Conservation (phyloP, 345 rosid species). For the Aegle marmelos region DNA sequence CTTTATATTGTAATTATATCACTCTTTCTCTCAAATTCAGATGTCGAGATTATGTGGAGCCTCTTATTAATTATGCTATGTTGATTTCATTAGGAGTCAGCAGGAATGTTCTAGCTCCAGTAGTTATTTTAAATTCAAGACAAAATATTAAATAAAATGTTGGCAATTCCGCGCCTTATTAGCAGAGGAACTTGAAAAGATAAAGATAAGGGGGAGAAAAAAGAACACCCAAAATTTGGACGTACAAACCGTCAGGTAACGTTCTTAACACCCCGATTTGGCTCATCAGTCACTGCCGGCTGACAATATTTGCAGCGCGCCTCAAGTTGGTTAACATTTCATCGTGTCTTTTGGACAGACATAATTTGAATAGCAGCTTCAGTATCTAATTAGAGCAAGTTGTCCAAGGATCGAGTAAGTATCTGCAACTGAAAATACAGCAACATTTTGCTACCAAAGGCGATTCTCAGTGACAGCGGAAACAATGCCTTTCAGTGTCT, state of each 20-base stretch:
- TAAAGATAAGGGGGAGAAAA: not conserved
- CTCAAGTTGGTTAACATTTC: not conserved
- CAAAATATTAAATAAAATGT: not conserved
- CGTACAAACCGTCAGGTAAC: no score
- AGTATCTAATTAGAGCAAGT: not conserved
- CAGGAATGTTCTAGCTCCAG: no score
- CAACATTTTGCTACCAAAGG: constrained; percentile 44
- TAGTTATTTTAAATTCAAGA: not conserved
- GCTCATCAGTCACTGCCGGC: not conserved
- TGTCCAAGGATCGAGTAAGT: not conserved
- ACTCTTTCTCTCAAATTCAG: not conserved
- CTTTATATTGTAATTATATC: constrained; percentile 27
- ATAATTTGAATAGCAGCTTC: no score
- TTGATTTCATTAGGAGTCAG: not conserved
- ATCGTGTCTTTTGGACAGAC: not conserved
- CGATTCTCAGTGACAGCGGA: constrained; percentile 65
- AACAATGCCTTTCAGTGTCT: constrained; percentile 71
- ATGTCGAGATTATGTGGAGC: not conserved
- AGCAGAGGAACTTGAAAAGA: not conserved
- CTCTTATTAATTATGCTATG: not conserved
- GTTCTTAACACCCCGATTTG: not conserved
- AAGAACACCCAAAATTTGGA: not conserved
- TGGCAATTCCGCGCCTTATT: no score
- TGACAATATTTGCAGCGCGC: not conserved
- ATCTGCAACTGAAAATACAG: not conserved